These are phyloP conservation scores for Sclerotinia sclerotiorum DNA, from an alignment of 2,329 filamentous ascomycete species.

Conservation along the genomic window DNA sequence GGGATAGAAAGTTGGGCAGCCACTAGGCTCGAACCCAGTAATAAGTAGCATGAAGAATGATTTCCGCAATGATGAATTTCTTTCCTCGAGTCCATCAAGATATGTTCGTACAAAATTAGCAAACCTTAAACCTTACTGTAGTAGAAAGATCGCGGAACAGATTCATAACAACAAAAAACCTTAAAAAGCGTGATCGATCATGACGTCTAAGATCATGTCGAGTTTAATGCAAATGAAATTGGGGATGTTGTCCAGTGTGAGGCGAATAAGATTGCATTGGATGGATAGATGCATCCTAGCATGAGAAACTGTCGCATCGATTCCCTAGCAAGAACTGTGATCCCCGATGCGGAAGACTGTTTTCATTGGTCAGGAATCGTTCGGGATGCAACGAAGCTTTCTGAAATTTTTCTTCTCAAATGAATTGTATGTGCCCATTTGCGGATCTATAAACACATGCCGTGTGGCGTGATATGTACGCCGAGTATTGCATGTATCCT, in stretches of 20 bases:
- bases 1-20: not conserved
- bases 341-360: not conserved
- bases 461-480: conserved; percentile 17
- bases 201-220: not conserved
- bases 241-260: not conserved
- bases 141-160: not conserved
- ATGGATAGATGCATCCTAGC: conserved; percentile 9
- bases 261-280: conserved; percentile 10
- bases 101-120: conserved; percentile 2
- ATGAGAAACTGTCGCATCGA: conserved; percentile 3
- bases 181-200: conserved; percentile 1
- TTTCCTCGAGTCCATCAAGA: not conserved
- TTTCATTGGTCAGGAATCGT: not conserved
- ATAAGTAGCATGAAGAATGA: not conserved
- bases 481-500: conserved; percentile 16
- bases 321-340: not conserved
- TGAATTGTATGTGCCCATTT: conserved; percentile 1
- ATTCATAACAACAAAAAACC: not conserved
- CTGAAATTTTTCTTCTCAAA: not conserved
- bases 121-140: conserved; percentile 3
- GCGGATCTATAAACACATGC: conserved; percentile 15
- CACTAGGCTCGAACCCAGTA: not conserved
- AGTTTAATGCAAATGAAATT: conserved; percentile 2
- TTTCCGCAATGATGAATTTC: not conserved
- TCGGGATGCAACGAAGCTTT: not conserved